Conservation (phyloP, 2,329 filamentous ascomycete genomes). For the Diaporthe humulicola region DNA sequence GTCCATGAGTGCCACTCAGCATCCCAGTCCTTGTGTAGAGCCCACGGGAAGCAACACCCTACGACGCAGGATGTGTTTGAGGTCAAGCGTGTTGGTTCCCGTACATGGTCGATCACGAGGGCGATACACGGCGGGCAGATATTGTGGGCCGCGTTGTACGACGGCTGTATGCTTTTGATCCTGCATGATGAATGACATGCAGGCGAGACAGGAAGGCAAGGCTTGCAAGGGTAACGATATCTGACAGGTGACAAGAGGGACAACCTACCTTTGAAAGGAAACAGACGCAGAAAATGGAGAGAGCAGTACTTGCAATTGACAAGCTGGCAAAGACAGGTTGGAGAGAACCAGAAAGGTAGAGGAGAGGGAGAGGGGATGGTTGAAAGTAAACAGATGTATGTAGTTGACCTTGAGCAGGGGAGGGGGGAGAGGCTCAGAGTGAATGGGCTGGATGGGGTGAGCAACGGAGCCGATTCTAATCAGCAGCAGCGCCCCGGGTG, state of each 20-base stretch:
- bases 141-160: conserved; percentile 16
- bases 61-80: conserved; percentile 22
- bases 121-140: background rate
- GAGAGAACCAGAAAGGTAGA: background rate
- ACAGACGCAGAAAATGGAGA: background rate
- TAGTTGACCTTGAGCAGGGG: background rate
- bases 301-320: background rate
- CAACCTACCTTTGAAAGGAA: background rate
- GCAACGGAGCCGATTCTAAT: conserved; percentile 10
- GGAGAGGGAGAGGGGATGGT: background rate
- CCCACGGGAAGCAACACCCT: background rate
- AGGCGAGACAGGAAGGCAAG: conserved; percentile 20
- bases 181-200: background rate
- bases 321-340: background rate
- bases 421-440: background rate
- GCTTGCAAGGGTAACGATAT: conserved; percentile 11
- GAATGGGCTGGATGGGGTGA: background rate
- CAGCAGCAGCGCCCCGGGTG: background rate
- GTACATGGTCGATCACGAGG: conserved; percentile 9
- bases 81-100: conserved; percentile 12
- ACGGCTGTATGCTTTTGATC: conserved; percentile 11
- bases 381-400: background rate
- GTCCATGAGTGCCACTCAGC: background rate
- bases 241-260: background rate
- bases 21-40: background rate